Evolutionary conservation across 106 monocot species (phyloP), one percentile per base, ranked within the genome.

Genomic region (Acanthochlamys bracteata): DNA sequence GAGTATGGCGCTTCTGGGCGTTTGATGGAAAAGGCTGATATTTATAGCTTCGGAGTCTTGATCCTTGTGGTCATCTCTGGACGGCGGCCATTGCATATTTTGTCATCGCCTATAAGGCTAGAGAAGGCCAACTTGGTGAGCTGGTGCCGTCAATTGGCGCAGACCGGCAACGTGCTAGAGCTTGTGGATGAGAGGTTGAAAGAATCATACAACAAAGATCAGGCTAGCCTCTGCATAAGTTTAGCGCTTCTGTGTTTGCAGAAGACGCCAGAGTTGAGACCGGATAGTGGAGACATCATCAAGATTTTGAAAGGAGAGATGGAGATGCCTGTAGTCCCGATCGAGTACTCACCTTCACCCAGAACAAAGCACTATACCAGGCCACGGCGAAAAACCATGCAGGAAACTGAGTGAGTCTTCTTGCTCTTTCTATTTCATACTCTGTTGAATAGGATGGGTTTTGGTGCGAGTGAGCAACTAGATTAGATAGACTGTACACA

Each of bases 221-320:
- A 90, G 64, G 86, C 79, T 7, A 60, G 39, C 4, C 64, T 82
- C 8, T 94, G 94, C 55, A 72, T 90, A 42, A 75, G 82, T 19
- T 62, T 94, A 66, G 94, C 90, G 20, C 73, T 93, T 25, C 54
- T 80, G 26, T 94, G 90, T 68, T 64, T 89, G 75, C 89, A 94
- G 79, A 83, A 79, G 61, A 17, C 62, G 41, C 94, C 94, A 7
- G 89, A 94, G 66, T 42, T 79, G 75, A 61, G 90, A 49, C 90
- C 90, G 10, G 82, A 87, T n/a, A 80, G 82, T 39, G 69, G 73
- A 4, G 84, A 86, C 55, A 79, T 94, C 33, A 86, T 86, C 0
- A 79, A 61, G 68, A 81, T 95, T 59, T 68, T 95, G 41, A 76
- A 79, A 57, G 87, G 95, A 21, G 90, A 90, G 75, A 76, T 74